Conservation (phyloP, 257 asterid genomes). For the Phtheirospermum japonicum region DNA sequence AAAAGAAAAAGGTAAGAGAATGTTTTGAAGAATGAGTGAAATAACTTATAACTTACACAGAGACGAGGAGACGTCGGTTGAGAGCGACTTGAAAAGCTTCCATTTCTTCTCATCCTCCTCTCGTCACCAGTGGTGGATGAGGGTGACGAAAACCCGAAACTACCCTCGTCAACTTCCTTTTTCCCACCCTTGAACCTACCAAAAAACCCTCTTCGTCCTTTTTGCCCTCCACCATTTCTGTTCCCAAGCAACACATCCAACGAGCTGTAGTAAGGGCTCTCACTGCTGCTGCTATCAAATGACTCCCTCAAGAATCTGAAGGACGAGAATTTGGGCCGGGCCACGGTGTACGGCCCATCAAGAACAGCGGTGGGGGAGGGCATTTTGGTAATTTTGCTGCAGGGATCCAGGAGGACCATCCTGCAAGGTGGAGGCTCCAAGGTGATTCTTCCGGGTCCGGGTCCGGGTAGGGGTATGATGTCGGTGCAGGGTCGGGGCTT, state of each 20-base stretch:
- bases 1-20: neutral
- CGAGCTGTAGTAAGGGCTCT: constrained; percentile 38
- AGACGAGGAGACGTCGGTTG: constrained; percentile 34
- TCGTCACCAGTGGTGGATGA: constrained; percentile 17
- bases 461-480: constrained; percentile 42
- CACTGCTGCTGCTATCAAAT: constrained; percentile 38
- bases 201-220: constrained; percentile 16
- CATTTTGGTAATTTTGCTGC: constrained; percentile 29
- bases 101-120: constrained; percentile 38
- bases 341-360: constrained; percentile 54
- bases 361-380: constrained; percentile 67
- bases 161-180: constrained; percentile 31
- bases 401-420: constrained; percentile 22
- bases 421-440: constrained; percentile 65
- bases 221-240: constrained; percentile 12
- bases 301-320: constrained; percentile 53
- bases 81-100: constrained; percentile 53
- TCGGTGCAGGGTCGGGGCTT: constrained; percentile 70
- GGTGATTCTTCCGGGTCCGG: constrained; percentile 26
- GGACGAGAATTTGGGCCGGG: constrained; percentile 48
- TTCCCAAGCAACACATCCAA: constrained; percentile 29
- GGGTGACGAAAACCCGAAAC: constrained; percentile 51
- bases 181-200: constrained; percentile 11
- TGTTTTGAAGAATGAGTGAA: neutral
- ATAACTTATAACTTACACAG: constrained; percentile 46